Percentiles rank a stretch among this genome's conserved stretches.
Evolutionary conservation across 2,329 filamentous ascomycete species (phyloP).

Genomic region (Stagonosporopsis tanaceti): DNA sequence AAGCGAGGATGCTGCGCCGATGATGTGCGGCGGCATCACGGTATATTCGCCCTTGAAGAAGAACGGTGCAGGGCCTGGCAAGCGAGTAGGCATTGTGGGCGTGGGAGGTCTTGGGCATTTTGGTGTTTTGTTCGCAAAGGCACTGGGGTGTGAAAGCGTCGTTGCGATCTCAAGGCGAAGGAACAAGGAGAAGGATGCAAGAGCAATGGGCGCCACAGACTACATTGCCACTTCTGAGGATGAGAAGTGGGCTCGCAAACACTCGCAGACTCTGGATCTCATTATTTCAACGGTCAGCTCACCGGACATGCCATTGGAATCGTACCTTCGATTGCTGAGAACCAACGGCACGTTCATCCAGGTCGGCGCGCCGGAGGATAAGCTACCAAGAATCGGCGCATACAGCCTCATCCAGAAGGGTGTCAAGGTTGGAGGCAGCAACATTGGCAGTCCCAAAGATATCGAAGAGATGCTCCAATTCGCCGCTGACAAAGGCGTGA

Average conservation of each 20-base stretch:
- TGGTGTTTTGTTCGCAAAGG: conserved; percentile 74
- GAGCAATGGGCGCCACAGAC: conserved; percentile 69
- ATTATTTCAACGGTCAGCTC: conserved; percentile 67
- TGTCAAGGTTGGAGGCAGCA: conserved; percentile 54
- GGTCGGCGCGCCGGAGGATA: conserved; percentile 71
- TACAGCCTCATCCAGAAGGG: conserved; percentile 67
- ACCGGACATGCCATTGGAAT: conserved; percentile 68
- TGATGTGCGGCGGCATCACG: conserved; percentile 81
- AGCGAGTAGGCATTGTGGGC: conserved; percentile 74
- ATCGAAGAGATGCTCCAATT: conserved; percentile 69
- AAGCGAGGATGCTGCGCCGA: conserved; percentile 67
- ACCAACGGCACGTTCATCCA: conserved; percentile 70
- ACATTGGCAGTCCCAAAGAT: conserved; percentile 63
- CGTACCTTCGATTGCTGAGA: conserved; percentile 69
- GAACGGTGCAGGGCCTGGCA: conserved; percentile 73
- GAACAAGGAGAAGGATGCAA: conserved; percentile 66
- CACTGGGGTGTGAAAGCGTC: conserved; percentile 72
- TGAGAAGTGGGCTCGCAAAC: conserved; percentile 66
- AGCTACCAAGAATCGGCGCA: conserved; percentile 62
- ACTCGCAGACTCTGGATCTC: conserved; percentile 65
- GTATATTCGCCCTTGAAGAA: conserved; percentile 73
- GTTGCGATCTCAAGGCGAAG: conserved; percentile 70
- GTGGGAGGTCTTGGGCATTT: conserved; percentile 79
- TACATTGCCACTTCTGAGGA: conserved; percentile 61
- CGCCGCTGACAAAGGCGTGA: conserved; percentile 65